Base-by-base conservation (phyloP, 106 monocot genomes). In the Apostasia ramifera region DNA sequence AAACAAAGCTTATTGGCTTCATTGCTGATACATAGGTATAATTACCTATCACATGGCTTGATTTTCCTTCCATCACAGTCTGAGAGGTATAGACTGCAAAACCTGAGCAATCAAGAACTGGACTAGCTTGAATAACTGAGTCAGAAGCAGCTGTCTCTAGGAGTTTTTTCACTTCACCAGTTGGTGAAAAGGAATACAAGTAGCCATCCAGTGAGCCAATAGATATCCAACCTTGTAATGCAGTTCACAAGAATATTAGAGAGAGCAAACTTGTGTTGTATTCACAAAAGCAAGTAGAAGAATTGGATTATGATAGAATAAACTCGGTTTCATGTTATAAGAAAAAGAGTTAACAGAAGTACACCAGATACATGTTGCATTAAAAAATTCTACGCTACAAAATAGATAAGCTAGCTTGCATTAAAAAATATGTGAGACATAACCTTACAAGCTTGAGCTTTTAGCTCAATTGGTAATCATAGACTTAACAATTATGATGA, bases 201-300 rank as follows among this genome's bases (percentile, higher is more conserved):
- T 55, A 78, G 8, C 95, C 95, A 76, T 95, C 95, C 74, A 91
- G 58, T 53, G 94, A 91, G n/a, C 88, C 91, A 82, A 95, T 76
- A 1, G 94, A 95, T 44, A 86, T 73, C 94, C 94, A 95, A 71
- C 94, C 94, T 88, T 74, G 6, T 53, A 68, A 49, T 26, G 26
- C 26, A 26, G 26, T 26, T 26, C 26, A 26, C 26, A 26, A 26
- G 26, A 26, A 26, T 26, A 26, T 26, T 26, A 26, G 26, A 26
- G 26, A 26, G 26, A 26, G 0, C 26, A 3, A 26, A 53, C 10
- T 1, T 13, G 26, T 13, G 45, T 13, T 56, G 26, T 26, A 26
- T 26, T 26, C 26, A 26, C 26, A 0, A 26, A 26, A 26, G 0
- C 26, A 26, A 26, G 26, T 26, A 26, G 26, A 26, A 26, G 26